Conservation (phyloP, 441 rosid species). For the Adansonia rubrostipa region DNA sequence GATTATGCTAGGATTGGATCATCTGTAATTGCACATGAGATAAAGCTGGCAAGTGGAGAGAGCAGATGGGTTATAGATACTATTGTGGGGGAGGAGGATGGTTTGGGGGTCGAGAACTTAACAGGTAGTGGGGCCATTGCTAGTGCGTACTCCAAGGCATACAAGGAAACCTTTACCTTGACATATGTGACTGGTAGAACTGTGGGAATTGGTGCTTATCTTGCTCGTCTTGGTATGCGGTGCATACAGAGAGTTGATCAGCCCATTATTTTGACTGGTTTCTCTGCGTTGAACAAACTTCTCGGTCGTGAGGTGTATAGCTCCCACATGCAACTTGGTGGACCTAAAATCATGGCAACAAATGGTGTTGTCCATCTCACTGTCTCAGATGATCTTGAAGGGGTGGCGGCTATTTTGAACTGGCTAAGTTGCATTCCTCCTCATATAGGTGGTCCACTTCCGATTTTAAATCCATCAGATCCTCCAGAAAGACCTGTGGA, state of each 20-base stretch:
- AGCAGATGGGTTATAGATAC: conserved; percentile 93
- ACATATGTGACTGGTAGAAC: conserved; percentile 97
- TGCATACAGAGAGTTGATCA: conserved; percentile 99
- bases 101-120: conserved; percentile 94
- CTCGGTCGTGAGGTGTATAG: conserved; percentile 99
- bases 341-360: conserved; percentile 99
- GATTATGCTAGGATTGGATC: conserved; percentile 70
- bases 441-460: conserved; percentile 76
- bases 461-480: conserved; percentile 64
- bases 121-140: conserved; percentile 99
- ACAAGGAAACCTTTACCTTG: conserved; percentile 89
- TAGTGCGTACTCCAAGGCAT: conserved; percentile 94
- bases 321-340: conserved; percentile 99
- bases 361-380: conserved; percentile 99
- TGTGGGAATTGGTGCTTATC: conserved; percentile 99
- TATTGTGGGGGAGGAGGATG: conserved; percentile 95
- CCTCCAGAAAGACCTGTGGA: conserved; percentile 89
- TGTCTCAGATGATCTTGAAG: conserved; percentile 97
- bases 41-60: conserved; percentile 79
- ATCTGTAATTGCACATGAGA: conserved; percentile 87
- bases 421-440: conserved; percentile 96
- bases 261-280: conserved; percentile 96
- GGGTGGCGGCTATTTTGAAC: conserved; percentile 85
- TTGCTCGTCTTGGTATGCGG: conserved; percentile 97
- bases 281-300: conserved; percentile 94